Evolutionary conservation across 2,329 filamentous ascomycete genomes (phyloP), one percentile per base, ranked within the genome.

Genomic region (Colletotrichum melonis): DNA sequence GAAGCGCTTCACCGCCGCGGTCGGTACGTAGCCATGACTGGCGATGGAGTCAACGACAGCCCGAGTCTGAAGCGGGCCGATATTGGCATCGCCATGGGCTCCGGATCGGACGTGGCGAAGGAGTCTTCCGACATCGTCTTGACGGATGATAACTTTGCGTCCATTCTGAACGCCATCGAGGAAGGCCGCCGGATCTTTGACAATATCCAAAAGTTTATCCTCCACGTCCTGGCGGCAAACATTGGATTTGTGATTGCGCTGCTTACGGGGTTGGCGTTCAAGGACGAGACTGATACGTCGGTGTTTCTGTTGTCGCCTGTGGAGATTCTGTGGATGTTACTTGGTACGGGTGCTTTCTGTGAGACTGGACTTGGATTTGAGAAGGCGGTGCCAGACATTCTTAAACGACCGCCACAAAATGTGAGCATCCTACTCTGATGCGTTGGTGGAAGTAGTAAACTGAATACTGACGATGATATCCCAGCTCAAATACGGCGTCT

Each of bases 351-450:
- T 59, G 89, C 88, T 19, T 84, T 92, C 73, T 91, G 91, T 2
- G 91, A 92, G 75, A 92, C 93, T 89, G 91, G 91, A 68, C 84
- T 93, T 3, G 91, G 91, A 7, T 90, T 92, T 82, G 91, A 93
- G 80, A 81, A 86, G 52, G 90, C 91, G 0, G 88, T 89, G 0
- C 87, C 90, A 0, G 90, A 92, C 78, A 89, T 93, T 74, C 88
- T 93, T 82, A 78, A 84, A 24, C 86, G 91, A 0, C 90, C 90
- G 4, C 91, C 91, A 0, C 90, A 56, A 16, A 38, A 38, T 38
- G 35, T 38, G 35, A 38, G 35, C 14, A 3, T 38, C 35, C 5
- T 38, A 14, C 5, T 38, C 14, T 2, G 35, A 38, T 6, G 5
- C 6, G 5, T 14, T 16, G 5, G 3, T 38, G 5, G 12, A 38